Evolutionary conservation across 805 yeast genomes (phyloP).

Genomic region (Myxozyma sirexii): DNA sequence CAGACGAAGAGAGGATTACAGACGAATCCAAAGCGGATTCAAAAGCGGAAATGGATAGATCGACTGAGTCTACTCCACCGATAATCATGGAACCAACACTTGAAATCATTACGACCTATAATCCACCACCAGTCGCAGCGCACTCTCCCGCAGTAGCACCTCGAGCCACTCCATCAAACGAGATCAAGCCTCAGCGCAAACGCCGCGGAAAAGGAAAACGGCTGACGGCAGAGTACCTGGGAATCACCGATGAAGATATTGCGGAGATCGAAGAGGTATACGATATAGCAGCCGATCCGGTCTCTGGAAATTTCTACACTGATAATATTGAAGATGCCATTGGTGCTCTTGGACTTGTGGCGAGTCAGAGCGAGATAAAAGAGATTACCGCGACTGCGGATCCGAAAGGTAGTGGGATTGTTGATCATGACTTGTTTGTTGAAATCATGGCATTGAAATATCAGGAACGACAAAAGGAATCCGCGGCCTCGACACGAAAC

Average conservation of each 20-base stretch:
- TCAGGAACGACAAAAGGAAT: conserved; percentile 9
- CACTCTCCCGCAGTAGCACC: too few species aligned
- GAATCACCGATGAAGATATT: conserved; percentile 2
- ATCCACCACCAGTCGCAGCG: too few species aligned
- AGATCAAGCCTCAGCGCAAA: background rate
- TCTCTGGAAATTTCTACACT: conserved; percentile 27
- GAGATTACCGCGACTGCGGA: conserved; percentile 26
- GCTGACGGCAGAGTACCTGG: background rate
- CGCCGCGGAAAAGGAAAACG: background rate
- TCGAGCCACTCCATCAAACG: too few species aligned
- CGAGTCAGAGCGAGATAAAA: conserved; percentile 21
- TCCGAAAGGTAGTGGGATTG: conserved; percentile 34
- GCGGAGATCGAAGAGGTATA: conserved; percentile 25
- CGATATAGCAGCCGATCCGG: conserved; percentile 19
- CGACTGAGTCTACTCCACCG: too few species aligned
- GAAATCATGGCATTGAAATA: conserved; percentile 31
- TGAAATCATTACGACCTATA: too few species aligned
- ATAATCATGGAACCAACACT: too few species aligned
- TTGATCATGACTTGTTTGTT: conserved; percentile 40
- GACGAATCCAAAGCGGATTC: too few species aligned
- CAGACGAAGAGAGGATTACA: too few species aligned
- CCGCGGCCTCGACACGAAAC: background rate
- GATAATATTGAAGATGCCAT: conserved; percentile 38
- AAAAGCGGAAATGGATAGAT: too few species aligned
- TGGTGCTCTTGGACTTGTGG: conserved; percentile 37